These are phyloP conservation scores for Golovinomyces cichoracearum DNA, from an alignment of 2,329 filamentous ascomycete species.

Conservation along the genomic window DNA sequence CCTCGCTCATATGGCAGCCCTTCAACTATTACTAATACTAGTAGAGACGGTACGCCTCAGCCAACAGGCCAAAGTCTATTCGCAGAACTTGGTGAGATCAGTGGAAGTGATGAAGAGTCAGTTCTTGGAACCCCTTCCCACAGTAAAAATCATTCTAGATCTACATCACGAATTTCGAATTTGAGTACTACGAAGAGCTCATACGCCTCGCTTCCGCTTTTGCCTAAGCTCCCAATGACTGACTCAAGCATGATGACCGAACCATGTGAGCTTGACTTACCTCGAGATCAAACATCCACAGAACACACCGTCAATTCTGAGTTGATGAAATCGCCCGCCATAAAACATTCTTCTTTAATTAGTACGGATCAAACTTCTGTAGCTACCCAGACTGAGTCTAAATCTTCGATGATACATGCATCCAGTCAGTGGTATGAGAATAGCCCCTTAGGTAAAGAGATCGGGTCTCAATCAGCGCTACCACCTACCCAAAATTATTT, in stretches of 20 bases:
- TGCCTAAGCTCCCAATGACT: slow-evolving; percentile 28
- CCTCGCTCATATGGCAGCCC: slow-evolving; percentile 31
- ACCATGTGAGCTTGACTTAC: slow-evolving; percentile 19
- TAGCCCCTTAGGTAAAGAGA: too few relatives aligned
- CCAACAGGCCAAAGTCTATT: slow-evolving; percentile 51
- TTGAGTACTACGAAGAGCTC: slow-evolving; percentile 13
- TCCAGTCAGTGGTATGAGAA: slow-evolving; percentile 13
- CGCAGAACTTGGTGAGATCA: slow-evolving; percentile 64
- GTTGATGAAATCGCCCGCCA: too few relatives aligned
- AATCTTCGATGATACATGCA: slow-evolving; percentile 10
- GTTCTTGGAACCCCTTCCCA: slow-evolving; percentile 28
- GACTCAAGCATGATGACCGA: slow-evolving; percentile 37
- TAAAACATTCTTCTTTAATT: not conserved
- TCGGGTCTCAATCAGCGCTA: too few relatives aligned
- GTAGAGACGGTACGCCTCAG: slow-evolving; percentile 23
- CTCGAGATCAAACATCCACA: not conserved
- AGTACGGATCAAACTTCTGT: slow-evolving; percentile 6
- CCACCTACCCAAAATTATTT: too few relatives aligned
- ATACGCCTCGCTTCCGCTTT: slow-evolving; percentile 21
- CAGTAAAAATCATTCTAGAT: slow-evolving; percentile 19
- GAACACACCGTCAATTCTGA: not conserved
- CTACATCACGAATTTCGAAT: slow-evolving; percentile 19
- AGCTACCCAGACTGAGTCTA: slow-evolving; percentile 2
- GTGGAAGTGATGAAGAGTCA: slow-evolving; percentile 41
- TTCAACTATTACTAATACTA: slow-evolving; percentile 27